Evolutionary conservation across 495 filamentous ascomycete genomes (phyloP).

Genomic region (Hypoxylon intermedium): DNA sequence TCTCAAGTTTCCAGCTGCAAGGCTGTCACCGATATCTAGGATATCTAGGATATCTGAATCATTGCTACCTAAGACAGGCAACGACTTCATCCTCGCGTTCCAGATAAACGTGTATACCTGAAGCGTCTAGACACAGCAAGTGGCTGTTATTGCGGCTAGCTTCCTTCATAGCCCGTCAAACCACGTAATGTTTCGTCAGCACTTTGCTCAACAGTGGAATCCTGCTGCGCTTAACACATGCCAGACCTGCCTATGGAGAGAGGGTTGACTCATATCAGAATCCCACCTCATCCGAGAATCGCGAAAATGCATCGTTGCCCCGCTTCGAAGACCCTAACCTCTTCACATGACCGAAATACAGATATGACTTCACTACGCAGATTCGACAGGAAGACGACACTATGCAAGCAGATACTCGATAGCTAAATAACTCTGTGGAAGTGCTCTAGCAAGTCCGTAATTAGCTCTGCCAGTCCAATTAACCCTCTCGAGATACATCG

Average conservation of each 20-base stretch:
- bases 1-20: conserved; percentile 30
- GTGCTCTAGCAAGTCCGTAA: conserved; percentile 4
- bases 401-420: conserved; percentile 4
- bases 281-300: conserved; percentile 38
- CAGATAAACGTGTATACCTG: conserved; percentile 10
- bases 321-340: conserved; percentile 30
- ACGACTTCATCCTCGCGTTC: conserved; percentile 9
- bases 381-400: conserved; percentile 5
- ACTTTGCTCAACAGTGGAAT: conserved; percentile 32
- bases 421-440: conserved; percentile 13
- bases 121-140: conserved; percentile 22
- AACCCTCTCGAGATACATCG: conserved; percentile 15
- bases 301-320: conserved; percentile 28
- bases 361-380: conserved; percentile 9
- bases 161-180: conserved; percentile 21
- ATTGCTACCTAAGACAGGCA: conserved; percentile 28
- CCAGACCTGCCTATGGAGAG: conserved; percentile 12
- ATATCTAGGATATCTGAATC: conserved; percentile 24
- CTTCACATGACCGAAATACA: conserved; percentile 24
- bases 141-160: conserved; percentile 28
- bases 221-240: conserved; percentile 32
- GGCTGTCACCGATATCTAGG: conserved; percentile 35
- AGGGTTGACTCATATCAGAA: conserved; percentile 39
- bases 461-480: conserved; percentile 25
- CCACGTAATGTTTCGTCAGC: conserved; percentile 43